Evolutionary conservation across 306 rosid species (phyloP).

Genomic region (Lathyrus sativus): DNA sequence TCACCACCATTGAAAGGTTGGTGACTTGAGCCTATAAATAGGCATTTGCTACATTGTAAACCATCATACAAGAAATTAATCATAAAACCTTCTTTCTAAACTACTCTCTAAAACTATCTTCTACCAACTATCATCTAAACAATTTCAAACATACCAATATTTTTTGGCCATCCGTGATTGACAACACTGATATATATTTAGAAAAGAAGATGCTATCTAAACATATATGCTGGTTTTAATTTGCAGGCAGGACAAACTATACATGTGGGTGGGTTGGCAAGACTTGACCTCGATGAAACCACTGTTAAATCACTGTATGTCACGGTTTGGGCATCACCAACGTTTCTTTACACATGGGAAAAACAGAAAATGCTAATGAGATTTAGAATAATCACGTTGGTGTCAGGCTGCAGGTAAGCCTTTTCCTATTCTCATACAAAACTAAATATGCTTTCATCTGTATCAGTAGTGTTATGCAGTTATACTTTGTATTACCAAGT

Average conservation of each 20-base stretch:
- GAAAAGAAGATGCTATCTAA: constrained; percentile 2
- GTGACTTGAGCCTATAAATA: no score
- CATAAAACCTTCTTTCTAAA: no score
- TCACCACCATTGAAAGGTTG: no score
- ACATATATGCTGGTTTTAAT: constrained; percentile 36
- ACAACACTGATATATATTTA: neutral
- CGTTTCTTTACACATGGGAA: constrained; percentile 86
- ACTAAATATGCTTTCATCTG: constrained; percentile 8
- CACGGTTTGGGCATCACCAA: constrained; percentile 85
- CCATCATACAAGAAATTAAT: no score
- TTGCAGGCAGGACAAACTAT: constrained; percentile 81
- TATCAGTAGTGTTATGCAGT: neutral
- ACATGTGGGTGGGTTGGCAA: constrained; percentile 77
- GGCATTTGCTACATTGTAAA: no score
- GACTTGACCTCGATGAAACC: constrained; percentile 76
- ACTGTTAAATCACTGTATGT: constrained; percentile 80
- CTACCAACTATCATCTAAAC: no score
- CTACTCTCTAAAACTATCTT: no score
- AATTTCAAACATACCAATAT: no score
- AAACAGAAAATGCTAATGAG: constrained; percentile 88
- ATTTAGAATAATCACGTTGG: constrained; percentile 84
- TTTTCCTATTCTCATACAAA: constrained; percentile 12
- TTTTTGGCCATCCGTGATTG: neutral
- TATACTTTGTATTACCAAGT: constrained; percentile 9
- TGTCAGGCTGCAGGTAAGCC: constrained; percentile 72